phyloP scores from a whole-genome alignment of 2,329 filamentous ascomycete species.

The Chaetothyriales sp. region DNA sequence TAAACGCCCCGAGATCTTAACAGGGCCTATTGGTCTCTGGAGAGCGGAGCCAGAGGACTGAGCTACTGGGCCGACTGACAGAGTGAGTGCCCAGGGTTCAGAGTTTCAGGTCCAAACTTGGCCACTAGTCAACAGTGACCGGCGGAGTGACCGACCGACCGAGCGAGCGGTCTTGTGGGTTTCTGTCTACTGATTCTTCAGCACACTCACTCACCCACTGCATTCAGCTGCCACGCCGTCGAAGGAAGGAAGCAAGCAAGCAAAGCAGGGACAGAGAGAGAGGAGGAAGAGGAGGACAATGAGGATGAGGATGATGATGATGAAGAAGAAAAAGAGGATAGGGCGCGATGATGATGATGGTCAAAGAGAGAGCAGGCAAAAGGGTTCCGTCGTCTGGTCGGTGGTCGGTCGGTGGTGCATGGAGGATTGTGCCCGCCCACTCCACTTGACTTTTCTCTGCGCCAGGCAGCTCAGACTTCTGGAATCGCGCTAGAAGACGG shows the following conservation, averaged over 20 bases:
- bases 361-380: background rate
- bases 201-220: background rate
- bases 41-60: background rate
- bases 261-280: too few species aligned
- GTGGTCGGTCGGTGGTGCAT: background rate
- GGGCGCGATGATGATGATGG: too few species aligned
- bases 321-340: too few species aligned
- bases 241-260: too few species aligned
- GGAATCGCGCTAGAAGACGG: background rate
- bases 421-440: background rate
- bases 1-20: background rate
- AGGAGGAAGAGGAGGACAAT: too few species aligned
- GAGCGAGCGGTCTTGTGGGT: too few species aligned
- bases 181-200: too few species aligned
- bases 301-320: too few species aligned
- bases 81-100: background rate
- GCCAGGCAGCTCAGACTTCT: background rate
- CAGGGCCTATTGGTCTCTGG: background rate
- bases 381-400: background rate
- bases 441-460: background rate
- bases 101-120: background rate
- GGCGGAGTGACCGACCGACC: background rate
- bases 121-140: background rate
- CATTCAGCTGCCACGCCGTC: too few species aligned
- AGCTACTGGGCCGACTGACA: background rate